These are phyloP conservation scores for Pichia sp. DNA, from an alignment of 1,139 yeast species.

Conservation along the genomic window DNA sequence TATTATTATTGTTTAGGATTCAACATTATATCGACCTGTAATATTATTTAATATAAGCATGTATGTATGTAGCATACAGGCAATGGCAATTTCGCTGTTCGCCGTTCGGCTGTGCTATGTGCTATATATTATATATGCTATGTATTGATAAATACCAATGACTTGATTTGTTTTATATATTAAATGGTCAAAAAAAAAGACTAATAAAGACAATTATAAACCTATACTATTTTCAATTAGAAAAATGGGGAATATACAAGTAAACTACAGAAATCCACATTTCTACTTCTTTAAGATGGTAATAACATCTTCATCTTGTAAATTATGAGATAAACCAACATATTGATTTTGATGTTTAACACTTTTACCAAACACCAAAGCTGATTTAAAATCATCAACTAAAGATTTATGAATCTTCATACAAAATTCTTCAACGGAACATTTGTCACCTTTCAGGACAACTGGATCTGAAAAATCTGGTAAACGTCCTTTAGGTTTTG, in stretches of 20 bases:
- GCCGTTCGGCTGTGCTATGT: too few relatives aligned
- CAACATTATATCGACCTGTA: too few relatives aligned
- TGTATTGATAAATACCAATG: too few relatives aligned
- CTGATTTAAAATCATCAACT: constrained; percentile 88
- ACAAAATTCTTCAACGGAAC: constrained; percentile 93
- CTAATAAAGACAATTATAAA: too few relatives aligned
- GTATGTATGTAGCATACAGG: too few relatives aligned
- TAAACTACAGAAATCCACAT: constrained; percentile 16
- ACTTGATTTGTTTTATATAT: too few relatives aligned
- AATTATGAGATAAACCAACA: constrained; percentile 75
- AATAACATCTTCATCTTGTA: constrained; percentile 95
- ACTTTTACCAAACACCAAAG: constrained; percentile 84
- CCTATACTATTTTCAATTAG: too few relatives aligned
- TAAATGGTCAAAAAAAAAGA: too few relatives aligned
- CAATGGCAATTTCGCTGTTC: too few relatives aligned
- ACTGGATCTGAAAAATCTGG: constrained; percentile 96
- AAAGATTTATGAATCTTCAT: constrained; percentile 91
- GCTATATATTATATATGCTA: too few relatives aligned
- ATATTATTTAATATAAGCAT: too few relatives aligned
- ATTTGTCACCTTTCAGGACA: constrained; percentile 72
- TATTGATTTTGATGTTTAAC: constrained; percentile 98
- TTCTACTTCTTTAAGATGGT: constrained; percentile 72
- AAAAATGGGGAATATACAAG: not conserved
- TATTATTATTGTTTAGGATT: too few relatives aligned
- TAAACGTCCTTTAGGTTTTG: constrained; percentile 89